phyloP scores from a whole-genome alignment of 176 grass and related monocot genomes.

The Puya raimondii region DNA sequence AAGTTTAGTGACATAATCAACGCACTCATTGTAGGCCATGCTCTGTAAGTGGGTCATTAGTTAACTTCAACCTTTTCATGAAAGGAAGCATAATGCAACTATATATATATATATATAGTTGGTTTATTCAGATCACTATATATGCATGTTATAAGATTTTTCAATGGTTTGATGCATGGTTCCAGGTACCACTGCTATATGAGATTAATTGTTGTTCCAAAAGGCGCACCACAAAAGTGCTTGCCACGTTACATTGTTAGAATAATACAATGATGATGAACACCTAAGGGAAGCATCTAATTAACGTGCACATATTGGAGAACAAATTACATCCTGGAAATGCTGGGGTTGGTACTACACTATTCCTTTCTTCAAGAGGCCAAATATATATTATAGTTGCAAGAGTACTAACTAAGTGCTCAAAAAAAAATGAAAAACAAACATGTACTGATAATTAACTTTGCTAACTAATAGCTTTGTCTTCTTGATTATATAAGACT shows the following conservation, averaged over 20 bases:
- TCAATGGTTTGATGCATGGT: neutral
- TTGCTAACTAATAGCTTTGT: too few relatives aligned
- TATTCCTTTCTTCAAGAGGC: too few relatives aligned
- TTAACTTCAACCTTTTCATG: neutral
- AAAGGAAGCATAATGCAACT: too few relatives aligned
- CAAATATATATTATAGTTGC: too few relatives aligned
- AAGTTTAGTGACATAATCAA: neutral
- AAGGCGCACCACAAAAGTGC: neutral
- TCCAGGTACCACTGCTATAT: neutral
- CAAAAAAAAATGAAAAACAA: too few relatives aligned
- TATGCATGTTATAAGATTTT: neutral
- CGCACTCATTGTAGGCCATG: neutral
- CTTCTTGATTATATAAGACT: too few relatives aligned
- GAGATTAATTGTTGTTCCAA: neutral
- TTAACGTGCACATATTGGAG: neutral
- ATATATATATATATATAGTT: neutral
- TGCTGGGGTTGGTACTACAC: neutral
- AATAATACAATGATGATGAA: conserved; percentile 12
- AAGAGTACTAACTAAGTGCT: too few relatives aligned
- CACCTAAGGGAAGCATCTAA: conserved; percentile 24
- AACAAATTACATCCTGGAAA: neutral
- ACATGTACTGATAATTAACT: too few relatives aligned
- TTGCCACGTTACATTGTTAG: conserved; percentile 5
- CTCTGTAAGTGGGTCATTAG: neutral
- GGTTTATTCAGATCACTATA: neutral